Base-by-base conservation (phyloP, 2,329 filamentous ascomycete genomes). In the Paraphaeosphaeria minitans region DNA sequence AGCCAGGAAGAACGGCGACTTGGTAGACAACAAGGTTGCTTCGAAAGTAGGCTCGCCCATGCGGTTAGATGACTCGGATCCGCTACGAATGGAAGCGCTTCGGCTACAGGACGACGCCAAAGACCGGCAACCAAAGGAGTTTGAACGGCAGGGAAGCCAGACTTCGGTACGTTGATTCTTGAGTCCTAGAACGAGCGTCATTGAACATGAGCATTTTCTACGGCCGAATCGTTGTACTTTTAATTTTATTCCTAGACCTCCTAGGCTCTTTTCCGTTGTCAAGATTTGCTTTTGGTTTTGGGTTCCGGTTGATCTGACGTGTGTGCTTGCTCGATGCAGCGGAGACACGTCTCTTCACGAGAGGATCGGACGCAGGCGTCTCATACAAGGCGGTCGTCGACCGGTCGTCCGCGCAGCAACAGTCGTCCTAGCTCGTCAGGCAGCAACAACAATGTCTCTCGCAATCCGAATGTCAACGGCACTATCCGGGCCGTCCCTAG, bases 1-100 rank as follows among this genome's bases (percentile, higher is more conserved):
- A 68, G 85, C 87, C 65, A 85, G 86, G 70, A 89, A 89, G 70
- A 82, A 82, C 56, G 78, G 76, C 24, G 74, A 65, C 43, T 79
- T 60, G 67, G 74, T 29, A 62, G 61, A 60, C 52, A 66, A 58
- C 59, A 68, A 56, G 29, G 59, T 39, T 66, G 56, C 65, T 13
- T 59, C 67, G 16, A 82, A 77, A 57, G 74, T 76, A 61, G 71
- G 72, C 49, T 75, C 75, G 47, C 76, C 79, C n/a, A 75, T 75
- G 68, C 75, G 78, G 57, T 61, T 87, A 64, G 91, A 96, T 66
- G 93, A 97, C 70, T 84, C 89, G 39, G 93, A 97, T 76, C 86
- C 88, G 4, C 84, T 89, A 80, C 86, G 92, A 67, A 84, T 98
- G 66, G 92, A 97, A 78, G 93, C 92, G 53, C 83, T 98, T 68